Evolutionary conservation across 805 yeast species (phyloP), one percentile per base, ranked within the genome.

Genomic region (Hyphopichia homilentoma): DNA sequence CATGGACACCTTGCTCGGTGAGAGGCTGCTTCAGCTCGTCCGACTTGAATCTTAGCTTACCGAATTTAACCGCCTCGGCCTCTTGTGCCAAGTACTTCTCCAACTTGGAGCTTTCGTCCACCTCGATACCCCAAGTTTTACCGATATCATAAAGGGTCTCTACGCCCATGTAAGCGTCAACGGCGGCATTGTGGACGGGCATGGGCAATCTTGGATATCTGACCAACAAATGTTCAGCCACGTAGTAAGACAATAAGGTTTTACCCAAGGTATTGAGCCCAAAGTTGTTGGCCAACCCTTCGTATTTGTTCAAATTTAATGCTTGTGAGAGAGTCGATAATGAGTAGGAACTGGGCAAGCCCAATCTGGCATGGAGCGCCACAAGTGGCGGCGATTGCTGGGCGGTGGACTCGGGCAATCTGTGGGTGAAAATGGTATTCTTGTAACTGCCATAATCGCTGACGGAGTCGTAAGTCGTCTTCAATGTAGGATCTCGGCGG

Each of bases 151-250:
- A 65, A 36, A 93, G 66, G 0, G 87, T 72, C 11, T 68, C 73
- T 21, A 77, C 73, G 3, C 90, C 84, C 51, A 84, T 72, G 52
- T 79, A 84, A 1, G 93, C 73, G 44, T 84, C 81, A 6, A 84
- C 79, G 1, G 95, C 85, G 5, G 80, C 77, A 46, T 80, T 77
- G 35, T 87, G 73, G 17, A 89, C 81, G 6, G 78, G 73, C 40
- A 82, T 72, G 12, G 99, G 98, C 31, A 93, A 70, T 54, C 99
- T 77, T 33, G 99, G 99, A 56, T 88, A 88, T 43, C 74, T 77
- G 31, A 79, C 59, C 47, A 87, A 63, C 38, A 90, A 65, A 45
- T 83, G 65, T 56, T 87, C 95, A 14, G 84, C 71, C 4, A 79
- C 82, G 49, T 85, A 82, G 57, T 79, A 86, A 8, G 81, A 75